These are phyloP conservation scores for Penicillium waksmanii DNA, from an alignment of 495 filamentous ascomycete species.

Conservation along the genomic window DNA sequence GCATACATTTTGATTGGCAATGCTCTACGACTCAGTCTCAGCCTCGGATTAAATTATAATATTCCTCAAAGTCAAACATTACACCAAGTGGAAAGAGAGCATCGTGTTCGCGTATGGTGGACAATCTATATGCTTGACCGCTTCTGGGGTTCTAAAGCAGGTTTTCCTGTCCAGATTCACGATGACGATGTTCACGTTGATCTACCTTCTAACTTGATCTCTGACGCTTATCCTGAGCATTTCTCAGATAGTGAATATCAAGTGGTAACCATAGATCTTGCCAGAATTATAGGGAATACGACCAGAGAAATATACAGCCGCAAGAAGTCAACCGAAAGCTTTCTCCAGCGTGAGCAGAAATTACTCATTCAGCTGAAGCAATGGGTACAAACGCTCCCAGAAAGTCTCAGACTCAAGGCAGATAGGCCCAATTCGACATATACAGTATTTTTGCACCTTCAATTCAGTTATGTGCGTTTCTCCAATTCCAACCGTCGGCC, in stretches of 20 bases:
- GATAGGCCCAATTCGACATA: conserved; percentile 35
- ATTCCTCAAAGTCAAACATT: conserved; percentile 40
- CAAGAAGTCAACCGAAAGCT: conserved; percentile 39
- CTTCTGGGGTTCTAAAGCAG: conserved; percentile 45
- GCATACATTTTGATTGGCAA: conserved; percentile 41
- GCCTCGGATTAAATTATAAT: conserved; percentile 45
- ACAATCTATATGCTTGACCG: conserved; percentile 47
- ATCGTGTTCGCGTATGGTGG: conserved; percentile 47
- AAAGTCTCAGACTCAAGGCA: conserved; percentile 34
- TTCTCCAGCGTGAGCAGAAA: conserved; percentile 41
- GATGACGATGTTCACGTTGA: conserved; percentile 46
- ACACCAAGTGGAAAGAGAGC: conserved; percentile 39
- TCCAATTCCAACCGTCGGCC: no score
- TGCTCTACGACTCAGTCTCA: conserved; percentile 38
- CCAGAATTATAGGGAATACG: conserved; percentile 39
- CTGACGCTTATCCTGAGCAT: conserved; percentile 35
- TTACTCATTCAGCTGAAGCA: conserved; percentile 41
- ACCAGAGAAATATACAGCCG: conserved; percentile 40
- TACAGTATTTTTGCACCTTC: conserved; percentile 37
- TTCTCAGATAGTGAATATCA: conserved; percentile 37
- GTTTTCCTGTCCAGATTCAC: conserved; percentile 40
- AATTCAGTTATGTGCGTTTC: conserved; percentile 37
- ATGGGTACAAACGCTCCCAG: conserved; percentile 42
- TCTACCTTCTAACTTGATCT: conserved; percentile 30
- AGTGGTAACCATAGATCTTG: conserved; percentile 36